Base-by-base conservation (phyloP, 1,139 yeast species). In the Geotrichum carabidarum region DNA sequence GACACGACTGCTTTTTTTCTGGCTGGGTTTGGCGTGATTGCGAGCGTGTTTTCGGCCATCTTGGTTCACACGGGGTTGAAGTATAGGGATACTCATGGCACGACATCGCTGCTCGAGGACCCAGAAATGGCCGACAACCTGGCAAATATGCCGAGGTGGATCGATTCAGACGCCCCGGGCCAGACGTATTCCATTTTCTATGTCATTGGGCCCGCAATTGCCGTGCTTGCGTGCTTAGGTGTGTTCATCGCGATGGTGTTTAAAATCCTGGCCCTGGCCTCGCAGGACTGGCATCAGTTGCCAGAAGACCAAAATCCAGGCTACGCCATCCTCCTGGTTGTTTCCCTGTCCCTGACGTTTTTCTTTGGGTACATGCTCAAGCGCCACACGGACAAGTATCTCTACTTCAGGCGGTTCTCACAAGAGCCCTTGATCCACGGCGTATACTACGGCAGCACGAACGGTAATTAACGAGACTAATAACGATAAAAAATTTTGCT, bases 381-480 rank as follows among this genome's bases (percentile, higher is more conserved):
- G 15, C 36, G 27, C 8, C 8, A 17, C 22, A n/a, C 40, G 8
- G n/a, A 14, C 41, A 35, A 45, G 49, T 45, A 35, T 34, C 9
- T 36, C 11, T 45, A 45, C 32, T 14, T 15, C 5, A 30, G 31
- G 15, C 11, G 31, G 17, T 45, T 45, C 31, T 45, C 49, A 7
- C 22, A 36, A 4, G 49, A 14, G 34, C 49, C 49, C 17, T 17
- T 45, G 42, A 36, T 45, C 17, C 18, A 14, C 12, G 49, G 49
- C 1, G 49, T 45, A 2, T 43, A 43, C 17, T 34, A 45, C 12
- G 32, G 14, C 34, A 18, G 18, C 2, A 42, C 30, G 8, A 8
- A 17, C 18, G 18, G 8, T 9, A n/a, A n/a, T 6, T n/a, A n/a
- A 15, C 27, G 27, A 22, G 27, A 22, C 27, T 22, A 12, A 43